Percentiles rank a stretch among this genome's conserved stretches.
These are phyloP conservation scores for Mollisia scopiformis DNA, from an alignment of 2,329 filamentous ascomycete species.

Conservation along the genomic window DNA sequence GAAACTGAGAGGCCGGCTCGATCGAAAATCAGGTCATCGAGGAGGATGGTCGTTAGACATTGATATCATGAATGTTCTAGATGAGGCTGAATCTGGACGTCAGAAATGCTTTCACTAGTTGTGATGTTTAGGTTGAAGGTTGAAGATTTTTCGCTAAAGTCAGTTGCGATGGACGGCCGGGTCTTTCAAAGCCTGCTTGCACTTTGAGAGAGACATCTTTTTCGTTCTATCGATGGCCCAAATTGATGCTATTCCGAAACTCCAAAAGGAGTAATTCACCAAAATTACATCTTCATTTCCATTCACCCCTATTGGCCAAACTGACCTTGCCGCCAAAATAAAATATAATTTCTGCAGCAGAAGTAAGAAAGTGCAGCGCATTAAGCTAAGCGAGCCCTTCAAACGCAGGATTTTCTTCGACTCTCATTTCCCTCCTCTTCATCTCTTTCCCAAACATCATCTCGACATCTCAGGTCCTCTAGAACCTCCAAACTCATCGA, in stretches of 20 bases:
- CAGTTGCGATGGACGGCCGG: no score
- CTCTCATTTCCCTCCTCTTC: not conserved
- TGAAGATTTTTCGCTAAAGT: conserved; percentile 15
- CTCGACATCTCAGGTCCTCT: not conserved
- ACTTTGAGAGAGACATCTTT: no score
- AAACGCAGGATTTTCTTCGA: conserved; percentile 12
- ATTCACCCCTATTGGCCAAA: not conserved
- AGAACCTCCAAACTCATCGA: not conserved
- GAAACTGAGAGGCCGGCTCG: not conserved
- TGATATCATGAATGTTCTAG: not conserved
- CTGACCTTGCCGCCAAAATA: conserved; percentile 6
- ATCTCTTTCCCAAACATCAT: conserved; percentile 1
- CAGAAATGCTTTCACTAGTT: conserved; percentile 3
- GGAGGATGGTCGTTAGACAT: not conserved
- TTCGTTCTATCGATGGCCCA: no score
- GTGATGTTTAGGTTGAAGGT: not conserved
- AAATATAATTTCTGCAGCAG: conserved; percentile 6
- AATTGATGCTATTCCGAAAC: not conserved
- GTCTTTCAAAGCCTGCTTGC: no score
- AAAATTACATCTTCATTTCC: not conserved
- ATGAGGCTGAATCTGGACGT: not conserved
- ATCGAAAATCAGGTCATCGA: not conserved
- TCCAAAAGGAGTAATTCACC: not conserved
- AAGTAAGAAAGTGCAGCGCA: not conserved
- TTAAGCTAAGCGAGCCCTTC: conserved; percentile 15